These are phyloP conservation scores for Microdochium trichocladiopsis DNA, from an alignment of 2,329 filamentous ascomycete species.

Conservation along the genomic window DNA sequence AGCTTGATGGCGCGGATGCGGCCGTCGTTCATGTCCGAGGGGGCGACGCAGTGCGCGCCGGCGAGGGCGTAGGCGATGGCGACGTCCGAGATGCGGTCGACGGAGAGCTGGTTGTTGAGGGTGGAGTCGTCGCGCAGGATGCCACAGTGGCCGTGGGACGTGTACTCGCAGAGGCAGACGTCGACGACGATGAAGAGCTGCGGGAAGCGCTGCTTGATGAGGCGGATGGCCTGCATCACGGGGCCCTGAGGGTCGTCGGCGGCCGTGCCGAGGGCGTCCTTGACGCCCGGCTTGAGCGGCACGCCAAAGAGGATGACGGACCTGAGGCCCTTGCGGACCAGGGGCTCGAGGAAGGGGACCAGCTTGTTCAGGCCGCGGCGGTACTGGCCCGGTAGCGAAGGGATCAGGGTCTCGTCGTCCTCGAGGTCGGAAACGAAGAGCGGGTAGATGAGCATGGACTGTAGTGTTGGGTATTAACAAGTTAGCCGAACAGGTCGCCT, in stretches of 20 bases:
- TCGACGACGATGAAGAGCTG: slow-evolving; percentile 87
- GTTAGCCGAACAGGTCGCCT: too few relatives aligned
- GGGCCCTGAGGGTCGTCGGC: slow-evolving; percentile 92
- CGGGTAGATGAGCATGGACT: slow-evolving; percentile 99
- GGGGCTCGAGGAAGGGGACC: slow-evolving; percentile 74
- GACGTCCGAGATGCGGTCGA: slow-evolving; percentile 94
- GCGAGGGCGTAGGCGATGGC: slow-evolving; percentile 95
- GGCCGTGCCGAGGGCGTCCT: slow-evolving; percentile 85
- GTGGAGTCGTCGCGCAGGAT: slow-evolving; percentile 89
- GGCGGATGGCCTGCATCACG: slow-evolving; percentile 78
- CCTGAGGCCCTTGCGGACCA: slow-evolving; percentile 82
- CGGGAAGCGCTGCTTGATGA: slow-evolving; percentile 80
- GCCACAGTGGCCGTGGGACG: slow-evolving; percentile 93
- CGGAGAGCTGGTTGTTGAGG: slow-evolving; percentile 87
- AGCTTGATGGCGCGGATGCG: slow-evolving; percentile 96
- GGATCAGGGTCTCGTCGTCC: slow-evolving; percentile 84
- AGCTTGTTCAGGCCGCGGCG: slow-evolving; percentile 84
- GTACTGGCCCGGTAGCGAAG: slow-evolving; percentile 84
- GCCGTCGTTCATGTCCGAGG: slow-evolving; percentile 98
- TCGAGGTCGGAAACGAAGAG: slow-evolving; percentile 93
- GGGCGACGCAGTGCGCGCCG: slow-evolving; percentile 92
- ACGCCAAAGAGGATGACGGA: slow-evolving; percentile 97
- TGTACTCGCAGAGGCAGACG: slow-evolving; percentile 98
- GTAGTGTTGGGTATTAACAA: slow-evolving; percentile 3
- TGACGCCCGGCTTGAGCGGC: slow-evolving; percentile 70